Base-by-base conservation (phyloP, 306 rosid genomes). In the Urtica urens region DNA sequence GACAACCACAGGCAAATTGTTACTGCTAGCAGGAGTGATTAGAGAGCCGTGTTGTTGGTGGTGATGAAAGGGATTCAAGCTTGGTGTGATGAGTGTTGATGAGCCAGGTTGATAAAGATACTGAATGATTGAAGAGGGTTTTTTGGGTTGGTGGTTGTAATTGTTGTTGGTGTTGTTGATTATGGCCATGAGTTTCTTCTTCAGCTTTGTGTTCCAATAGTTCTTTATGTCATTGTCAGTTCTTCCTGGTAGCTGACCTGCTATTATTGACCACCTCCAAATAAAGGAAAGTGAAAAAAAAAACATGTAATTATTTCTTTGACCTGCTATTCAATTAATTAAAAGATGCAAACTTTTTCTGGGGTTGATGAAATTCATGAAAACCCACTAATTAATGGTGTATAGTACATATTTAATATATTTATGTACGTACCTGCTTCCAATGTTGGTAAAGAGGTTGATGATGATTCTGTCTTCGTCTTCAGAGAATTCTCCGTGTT, bases 151-250 rank as follows among this genome's bases (percentile, higher is more conserved):
- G 64, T 16, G 23, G 8, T n/a, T 57, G 73, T 54, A 62, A 29
- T 12, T 71, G 75, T 49, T 37, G 40, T 6, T 64, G 77, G 31
- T 72, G 13, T 51, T 59, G 52, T 16, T 30, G 25, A 49, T 19
- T 41, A 53, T 45, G 49, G 55, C 51, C 72, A 75, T 67, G 28
- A 74, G 52, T 54, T 83, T 88, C 69, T 83, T 88, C 86, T 81
- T 88, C 3, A 88, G 93, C 62, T 81, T 83, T n/a, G 95, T 83
- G 82, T 88, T 88, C 96, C 96, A 88, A 43, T 88, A 78, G 67
- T 88, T 88, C 68, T 88, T 88, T 23, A 88, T 77, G 51, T 88
- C 95, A 58, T 88, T 88, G 64, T 88, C 96, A 4, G 96, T 88
- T 55, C 96, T 76, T 2, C 95, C 93, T 10, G 83, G 82, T 53